Conservation (phyloP, 805 yeast species). For the Cyberlindnera amylophila region DNA sequence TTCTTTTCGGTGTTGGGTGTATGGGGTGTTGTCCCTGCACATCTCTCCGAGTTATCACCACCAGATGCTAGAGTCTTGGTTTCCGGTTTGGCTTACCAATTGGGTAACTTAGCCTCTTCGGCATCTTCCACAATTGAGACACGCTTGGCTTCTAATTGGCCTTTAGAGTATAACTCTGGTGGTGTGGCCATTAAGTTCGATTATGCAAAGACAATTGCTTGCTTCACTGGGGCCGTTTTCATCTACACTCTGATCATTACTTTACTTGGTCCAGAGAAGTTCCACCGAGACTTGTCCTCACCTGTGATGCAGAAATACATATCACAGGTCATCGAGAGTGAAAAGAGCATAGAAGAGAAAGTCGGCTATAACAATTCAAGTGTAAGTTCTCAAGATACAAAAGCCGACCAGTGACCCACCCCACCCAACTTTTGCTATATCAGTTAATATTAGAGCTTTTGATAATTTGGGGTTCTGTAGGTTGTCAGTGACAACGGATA, state of each 20-base stretch:
- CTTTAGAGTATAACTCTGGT: slow-evolving; percentile 34
- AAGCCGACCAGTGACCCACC: no score
- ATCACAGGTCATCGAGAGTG: slow-evolving; percentile 19
- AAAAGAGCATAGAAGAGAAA: not conserved
- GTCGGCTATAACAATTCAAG: not conserved
- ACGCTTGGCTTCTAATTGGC: slow-evolving; percentile 55
- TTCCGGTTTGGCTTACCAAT: slow-evolving; percentile 61
- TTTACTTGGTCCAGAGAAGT: slow-evolving; percentile 56
- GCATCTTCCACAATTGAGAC: slow-evolving; percentile 73
- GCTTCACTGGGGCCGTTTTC: slow-evolving; percentile 64
- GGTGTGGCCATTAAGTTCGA: slow-evolving; percentile 34
- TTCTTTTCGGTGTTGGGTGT: slow-evolving; percentile 67
- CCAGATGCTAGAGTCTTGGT: slow-evolving; percentile 62
- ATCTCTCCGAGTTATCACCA: slow-evolving; percentile 62
- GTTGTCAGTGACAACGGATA: no score
- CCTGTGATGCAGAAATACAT: slow-evolving; percentile 31
- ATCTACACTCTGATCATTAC: slow-evolving; percentile 45
- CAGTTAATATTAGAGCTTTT: no score
- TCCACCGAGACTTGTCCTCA: slow-evolving; percentile 34
- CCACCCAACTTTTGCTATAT: no score
- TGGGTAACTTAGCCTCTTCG: slow-evolving; percentile 69
- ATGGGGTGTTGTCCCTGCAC: slow-evolving; percentile 70
- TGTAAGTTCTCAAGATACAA: no score
- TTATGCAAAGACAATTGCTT: slow-evolving; percentile 69
- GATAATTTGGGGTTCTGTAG: no score